Conservation (phyloP, 345 rosid genomes). For the Excoecaria agallocha region DNA sequence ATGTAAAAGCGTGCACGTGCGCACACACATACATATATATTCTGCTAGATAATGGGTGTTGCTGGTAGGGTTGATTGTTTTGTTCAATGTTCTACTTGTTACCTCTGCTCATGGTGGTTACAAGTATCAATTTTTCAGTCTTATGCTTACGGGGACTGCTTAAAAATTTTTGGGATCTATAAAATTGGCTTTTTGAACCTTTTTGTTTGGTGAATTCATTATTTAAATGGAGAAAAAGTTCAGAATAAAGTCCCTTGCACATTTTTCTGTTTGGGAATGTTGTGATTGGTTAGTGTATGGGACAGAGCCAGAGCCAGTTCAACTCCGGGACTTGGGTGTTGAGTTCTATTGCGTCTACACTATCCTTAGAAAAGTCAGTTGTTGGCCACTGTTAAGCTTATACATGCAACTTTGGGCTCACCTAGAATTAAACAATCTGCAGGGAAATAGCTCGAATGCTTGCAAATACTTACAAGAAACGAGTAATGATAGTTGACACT, state of each 20-base stretch:
- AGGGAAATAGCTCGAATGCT: conserved; percentile 94
- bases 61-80: not conserved
- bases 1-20: too few relatives aligned
- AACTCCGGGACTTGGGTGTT: too few relatives aligned
- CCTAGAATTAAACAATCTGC: conserved; percentile 17
- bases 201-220: not conserved
- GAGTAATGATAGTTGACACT: conserved; percentile 93
- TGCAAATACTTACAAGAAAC: conserved; percentile 76
- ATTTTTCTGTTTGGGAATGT: not conserved
- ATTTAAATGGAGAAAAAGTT: not conserved
- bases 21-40: too few relatives aligned
- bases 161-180: too few relatives aligned
- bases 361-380: too few relatives aligned
- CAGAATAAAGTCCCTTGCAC: not conserved
- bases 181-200: not conserved
- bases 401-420: not conserved
- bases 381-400: too few relatives aligned
- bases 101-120: not conserved
- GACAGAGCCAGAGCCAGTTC: not conserved
- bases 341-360: too few relatives aligned
- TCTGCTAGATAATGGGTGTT: not conserved
- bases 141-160: not conserved
- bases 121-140: not conserved
- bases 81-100: not conserved
- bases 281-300: not conserved